A percentile compares a stretch with the other conserved stretches of the same genome.
Conservation (phyloP, 345 rosid species). For the Crucihimalaya himalaica region DNA sequence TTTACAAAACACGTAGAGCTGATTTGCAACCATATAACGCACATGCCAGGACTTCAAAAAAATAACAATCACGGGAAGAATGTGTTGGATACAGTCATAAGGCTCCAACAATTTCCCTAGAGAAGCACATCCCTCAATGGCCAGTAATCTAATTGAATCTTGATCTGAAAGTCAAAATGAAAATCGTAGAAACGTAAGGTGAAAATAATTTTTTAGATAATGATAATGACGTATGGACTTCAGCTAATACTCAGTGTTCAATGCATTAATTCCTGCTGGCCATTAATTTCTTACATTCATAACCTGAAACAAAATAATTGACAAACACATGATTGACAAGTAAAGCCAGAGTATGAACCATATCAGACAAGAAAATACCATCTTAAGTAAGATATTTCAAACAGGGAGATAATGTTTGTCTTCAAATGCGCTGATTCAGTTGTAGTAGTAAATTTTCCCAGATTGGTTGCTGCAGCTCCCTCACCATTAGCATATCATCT, state of each 20-base stretch:
- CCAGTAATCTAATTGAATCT: constrained; percentile 77
- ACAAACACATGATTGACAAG: not conserved
- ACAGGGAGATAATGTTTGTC: constrained; percentile 80
- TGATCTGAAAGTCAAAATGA: constrained; percentile 51
- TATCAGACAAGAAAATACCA: constrained; percentile 52
- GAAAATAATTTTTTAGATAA: not conserved
- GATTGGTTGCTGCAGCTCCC: constrained; percentile 92
- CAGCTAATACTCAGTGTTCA: constrained; percentile 21
- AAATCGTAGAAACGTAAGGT: not conserved
- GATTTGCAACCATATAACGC: constrained; percentile 97
- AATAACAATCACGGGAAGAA: constrained; percentile 76
- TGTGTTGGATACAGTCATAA: constrained; percentile 67
- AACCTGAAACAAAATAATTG: not conserved
- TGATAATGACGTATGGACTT: not conserved
- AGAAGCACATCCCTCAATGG: constrained; percentile 80
- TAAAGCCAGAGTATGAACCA: constrained; percentile 4
- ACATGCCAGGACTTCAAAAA: constrained; percentile 98
- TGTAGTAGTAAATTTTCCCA: constrained; percentile 94
- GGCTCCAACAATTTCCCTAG: constrained; percentile 79
- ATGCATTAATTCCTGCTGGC: not conserved
- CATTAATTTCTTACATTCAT: not conserved
- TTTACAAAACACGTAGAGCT: constrained; percentile 92
- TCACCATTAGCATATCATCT: constrained; percentile 99
- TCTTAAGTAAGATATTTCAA: constrained; percentile 94
- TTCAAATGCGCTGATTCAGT: constrained; percentile 81